These are phyloP conservation scores for Carex cristatella DNA, from an alignment of 176 grass and related monocot genomes.

Conservation along the genomic window DNA sequence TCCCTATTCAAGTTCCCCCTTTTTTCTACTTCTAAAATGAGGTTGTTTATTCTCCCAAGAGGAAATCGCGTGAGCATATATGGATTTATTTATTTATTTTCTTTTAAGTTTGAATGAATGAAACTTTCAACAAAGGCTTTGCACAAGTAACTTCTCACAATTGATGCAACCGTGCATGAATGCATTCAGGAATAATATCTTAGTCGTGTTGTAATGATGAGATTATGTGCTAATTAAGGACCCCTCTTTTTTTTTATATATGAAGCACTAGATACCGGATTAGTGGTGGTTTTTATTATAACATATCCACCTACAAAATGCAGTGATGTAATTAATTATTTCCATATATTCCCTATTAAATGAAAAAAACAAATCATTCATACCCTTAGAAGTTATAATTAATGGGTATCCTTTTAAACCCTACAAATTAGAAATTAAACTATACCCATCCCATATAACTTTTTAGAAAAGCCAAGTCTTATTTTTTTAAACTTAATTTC, in stretches of 20 bases:
- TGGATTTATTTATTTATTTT: not conserved
- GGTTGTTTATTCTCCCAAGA: not conserved
- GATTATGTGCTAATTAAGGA: slow-evolving; percentile 6
- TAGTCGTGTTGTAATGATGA: slow-evolving; percentile 13
- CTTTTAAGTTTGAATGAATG: not conserved
- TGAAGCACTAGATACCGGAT: slow-evolving; percentile 17
- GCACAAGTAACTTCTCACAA: not conserved
- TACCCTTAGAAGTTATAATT: not conserved
- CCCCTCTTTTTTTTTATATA: not conserved
- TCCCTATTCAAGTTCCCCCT: not conserved
- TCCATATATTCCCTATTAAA: not conserved
- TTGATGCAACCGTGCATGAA: not conserved
- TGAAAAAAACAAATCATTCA: not conserved
- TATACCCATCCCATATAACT: too few relatives aligned
- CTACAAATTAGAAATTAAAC: not conserved
- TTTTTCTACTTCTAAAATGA: not conserved
- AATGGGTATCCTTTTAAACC: not conserved
- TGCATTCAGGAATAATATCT: slow-evolving; percentile 13
- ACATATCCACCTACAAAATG: slow-evolving; percentile 10
- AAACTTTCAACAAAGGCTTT: not conserved
- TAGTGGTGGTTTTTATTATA: slow-evolving; percentile 22
- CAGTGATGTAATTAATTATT: not conserved
- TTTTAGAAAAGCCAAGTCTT: too few relatives aligned
- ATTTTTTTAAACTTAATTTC: too few relatives aligned
- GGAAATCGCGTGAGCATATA: not conserved